phyloP scores from a whole-genome alignment of 1,284 basidiomycete genomes.

The Tilletiaria anomala region DNA sequence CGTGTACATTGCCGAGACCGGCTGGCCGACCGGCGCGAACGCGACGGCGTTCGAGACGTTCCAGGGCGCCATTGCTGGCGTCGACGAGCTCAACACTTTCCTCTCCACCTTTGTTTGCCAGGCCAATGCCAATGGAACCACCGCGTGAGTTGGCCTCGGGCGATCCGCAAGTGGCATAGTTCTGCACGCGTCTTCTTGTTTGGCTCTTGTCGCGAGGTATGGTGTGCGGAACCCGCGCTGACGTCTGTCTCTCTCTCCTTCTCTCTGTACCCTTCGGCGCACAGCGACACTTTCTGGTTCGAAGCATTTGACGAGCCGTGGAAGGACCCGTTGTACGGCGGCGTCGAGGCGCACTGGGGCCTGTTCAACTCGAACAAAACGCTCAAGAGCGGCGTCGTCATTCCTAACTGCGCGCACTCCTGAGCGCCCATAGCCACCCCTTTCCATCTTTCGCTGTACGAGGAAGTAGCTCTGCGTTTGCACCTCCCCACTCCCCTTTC shows the following conservation, averaged over 20 bases:
- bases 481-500: no score
- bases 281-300: conserved; percentile 27
- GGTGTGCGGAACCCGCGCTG: no score
- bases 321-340: conserved; percentile 63
- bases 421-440: no score
- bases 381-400: conserved; percentile 36
- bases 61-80: conserved; percentile 14
- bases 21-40: conserved; percentile 64
- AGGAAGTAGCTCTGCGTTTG: no score
- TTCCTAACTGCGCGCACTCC: conserved; percentile 42
- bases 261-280: neutral
- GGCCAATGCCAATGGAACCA: conserved; percentile 53
- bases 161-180: no score
- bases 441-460: no score
- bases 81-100: conserved; percentile 44
- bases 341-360: conserved; percentile 55
- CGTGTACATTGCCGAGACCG: conserved; percentile 71
- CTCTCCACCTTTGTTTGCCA: conserved; percentile 73
- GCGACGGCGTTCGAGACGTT: conserved; percentile 9
- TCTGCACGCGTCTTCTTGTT: no score
- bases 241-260: conserved; percentile 1
- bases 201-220: no score
- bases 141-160: no score
- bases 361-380: conserved; percentile 12
- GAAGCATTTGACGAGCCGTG: conserved; percentile 70